These are phyloP conservation scores for Sicyos baderoa DNA, from an alignment of 306 rosid genomes.

Conservation along the genomic window DNA sequence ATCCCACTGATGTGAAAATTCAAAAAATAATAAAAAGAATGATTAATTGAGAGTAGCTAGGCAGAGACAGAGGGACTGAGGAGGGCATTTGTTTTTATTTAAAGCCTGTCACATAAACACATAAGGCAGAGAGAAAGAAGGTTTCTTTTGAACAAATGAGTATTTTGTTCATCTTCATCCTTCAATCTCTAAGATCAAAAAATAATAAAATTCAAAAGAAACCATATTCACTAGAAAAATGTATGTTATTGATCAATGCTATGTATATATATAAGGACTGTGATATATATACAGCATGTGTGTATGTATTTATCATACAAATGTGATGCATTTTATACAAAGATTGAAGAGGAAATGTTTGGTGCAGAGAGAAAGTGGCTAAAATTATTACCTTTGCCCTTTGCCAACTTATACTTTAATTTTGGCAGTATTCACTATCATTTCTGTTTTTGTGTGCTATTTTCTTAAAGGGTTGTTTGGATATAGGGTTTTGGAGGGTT, in stretches of 20 bases:
- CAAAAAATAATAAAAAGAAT: slow-evolving; percentile 20
- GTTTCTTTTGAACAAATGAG: slow-evolving; percentile 4
- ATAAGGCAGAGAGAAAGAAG: slow-evolving; percentile 12
- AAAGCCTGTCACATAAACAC: slow-evolving; percentile 19
- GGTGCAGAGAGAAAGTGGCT: slow-evolving; percentile 2
- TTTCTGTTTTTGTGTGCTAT: neutral
- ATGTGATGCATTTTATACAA: neutral
- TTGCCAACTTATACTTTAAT: slow-evolving; percentile 13
- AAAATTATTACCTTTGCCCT: slow-evolving; percentile 8
- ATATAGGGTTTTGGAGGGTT: too few relatives aligned
- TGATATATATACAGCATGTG: neutral
- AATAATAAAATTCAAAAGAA: neutral
- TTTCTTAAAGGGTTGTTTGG: neutral
- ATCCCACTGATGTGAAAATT: slow-evolving; percentile 40
- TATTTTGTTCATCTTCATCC: neutral
- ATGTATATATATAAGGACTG: neutral
- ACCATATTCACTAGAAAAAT: slow-evolving; percentile 2
- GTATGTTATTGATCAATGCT: neutral
- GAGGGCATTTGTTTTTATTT: neutral
- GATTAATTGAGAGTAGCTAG: slow-evolving; percentile 21
- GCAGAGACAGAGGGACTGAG: slow-evolving; percentile 15
- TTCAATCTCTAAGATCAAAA: neutral
- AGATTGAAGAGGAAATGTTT: neutral
- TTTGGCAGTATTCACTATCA: slow-evolving; percentile 7
- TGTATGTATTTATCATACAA: neutral